Base-by-base conservation (phyloP, 176 grass and related monocot species). In the Paspalum vaginatum region DNA sequence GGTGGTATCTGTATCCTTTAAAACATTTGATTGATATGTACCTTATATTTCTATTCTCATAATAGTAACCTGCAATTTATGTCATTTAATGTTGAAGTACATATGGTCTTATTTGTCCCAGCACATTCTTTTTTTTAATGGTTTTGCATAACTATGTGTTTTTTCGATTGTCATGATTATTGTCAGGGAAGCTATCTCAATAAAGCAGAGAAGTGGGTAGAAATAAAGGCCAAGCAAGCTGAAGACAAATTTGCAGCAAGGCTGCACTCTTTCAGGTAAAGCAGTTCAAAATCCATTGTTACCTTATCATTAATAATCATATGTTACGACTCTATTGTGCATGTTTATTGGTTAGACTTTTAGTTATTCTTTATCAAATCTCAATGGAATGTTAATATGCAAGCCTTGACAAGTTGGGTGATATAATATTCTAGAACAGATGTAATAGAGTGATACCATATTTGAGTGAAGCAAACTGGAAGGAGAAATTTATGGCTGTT, bases 261-360 rank as follows among this genome's bases (percentile, higher is more conserved):
- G 75, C 81, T 98, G 66, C 92, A 98, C 79, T 98, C 95, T 20
- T 98, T 93, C 50, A 85, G 90, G 95, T 94, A 83, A 56, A 43
- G 6, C 50, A 46, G 6, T 76, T 63, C 72, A 44, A 65, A 70
- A 45, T 72, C 49, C 37, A 2, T 32, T 46, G 25, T 0, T 22
- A 3, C 69, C 5, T 57, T 78, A 72, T 59, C 25, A 2, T 50
- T 59, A 25, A 46, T 14, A 69, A 47, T 69, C n/a, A 13, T 68
- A 6, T 76, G 13, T 51, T 55, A 24, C 20, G 17, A 47, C 70
- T 70, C 37, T 57, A n/a, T 4, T 10, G 11, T 53, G 22, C 27
- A 41, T 5, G 72, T 42, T 26, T 60, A 3, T 53, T 17, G 66
- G 4, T 38, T 42, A 9, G 62, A 14, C 50, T 68, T 76, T 54